A percentile compares a stretch with the other conserved stretches of the same genome.
phyloP scores from a whole-genome alignment of 2,329 filamentous ascomycete species.

The Macrophomina phaseolina region DNA sequence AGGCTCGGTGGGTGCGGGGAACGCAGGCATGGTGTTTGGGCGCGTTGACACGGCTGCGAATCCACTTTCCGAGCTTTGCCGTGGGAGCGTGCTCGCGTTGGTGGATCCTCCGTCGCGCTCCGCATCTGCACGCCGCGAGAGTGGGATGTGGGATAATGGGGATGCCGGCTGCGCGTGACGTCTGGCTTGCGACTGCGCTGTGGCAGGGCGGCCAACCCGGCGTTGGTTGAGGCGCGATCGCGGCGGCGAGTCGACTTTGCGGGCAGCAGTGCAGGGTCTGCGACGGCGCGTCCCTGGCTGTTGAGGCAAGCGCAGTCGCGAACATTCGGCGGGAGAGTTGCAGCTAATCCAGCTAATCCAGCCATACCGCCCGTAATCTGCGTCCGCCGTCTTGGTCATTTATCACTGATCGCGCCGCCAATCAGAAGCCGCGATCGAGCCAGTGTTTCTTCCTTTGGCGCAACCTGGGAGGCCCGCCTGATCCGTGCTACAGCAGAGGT shows the following conservation, averaged over 20 bases:
- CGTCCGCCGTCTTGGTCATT: constrained; percentile 19
- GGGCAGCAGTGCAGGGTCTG: constrained; percentile 19
- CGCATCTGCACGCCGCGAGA: constrained; percentile 15
- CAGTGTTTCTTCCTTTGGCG: constrained; percentile 21
- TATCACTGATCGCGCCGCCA: constrained; percentile 12
- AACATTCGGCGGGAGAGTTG: constrained; percentile 6
- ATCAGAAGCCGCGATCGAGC: constrained; percentile 14
- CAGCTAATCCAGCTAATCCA: constrained; percentile 23
- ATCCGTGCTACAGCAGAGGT: constrained; percentile 23
- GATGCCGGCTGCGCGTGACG: constrained; percentile 11
- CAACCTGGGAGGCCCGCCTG: constrained; percentile 23
- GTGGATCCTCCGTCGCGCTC: constrained; percentile 25
- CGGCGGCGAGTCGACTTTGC: not conserved
- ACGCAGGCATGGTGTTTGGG: constrained; percentile 16
- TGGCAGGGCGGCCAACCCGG: not conserved
- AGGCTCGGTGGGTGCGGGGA: constrained; percentile 22
- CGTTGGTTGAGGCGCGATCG: not conserved
- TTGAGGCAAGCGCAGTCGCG: constrained; percentile 1
- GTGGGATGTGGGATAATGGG: constrained; percentile 22
- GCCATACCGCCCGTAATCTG: constrained; percentile 17
- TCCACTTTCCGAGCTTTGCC: constrained; percentile 23
- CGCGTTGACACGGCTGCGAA: constrained; percentile 14
- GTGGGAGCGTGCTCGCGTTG: constrained; percentile 18
- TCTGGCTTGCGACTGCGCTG: constrained; percentile 4
- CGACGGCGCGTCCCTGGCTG: constrained; percentile 22